phyloP scores from a whole-genome alignment of 352 stramenopile genomes.

The Stramenopiles sp. region DNA sequence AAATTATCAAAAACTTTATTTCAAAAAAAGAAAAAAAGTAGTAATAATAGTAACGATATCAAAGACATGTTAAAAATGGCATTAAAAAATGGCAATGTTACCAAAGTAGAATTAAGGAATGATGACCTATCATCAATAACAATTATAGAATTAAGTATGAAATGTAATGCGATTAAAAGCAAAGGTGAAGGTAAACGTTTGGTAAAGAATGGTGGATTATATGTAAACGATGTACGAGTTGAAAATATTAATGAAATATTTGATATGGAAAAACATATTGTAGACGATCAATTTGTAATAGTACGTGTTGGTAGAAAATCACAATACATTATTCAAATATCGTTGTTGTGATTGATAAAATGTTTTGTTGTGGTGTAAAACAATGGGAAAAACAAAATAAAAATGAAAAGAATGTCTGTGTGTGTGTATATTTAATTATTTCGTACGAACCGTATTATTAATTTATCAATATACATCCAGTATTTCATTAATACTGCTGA shows the following conservation, averaged over 20 bases:
- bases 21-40: slow-evolving; percentile 10
- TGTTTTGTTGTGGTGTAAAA: too few relatives aligned
- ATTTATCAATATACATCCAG: too few relatives aligned
- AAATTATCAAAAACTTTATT: slow-evolving; percentile 33
- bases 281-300: neutral
- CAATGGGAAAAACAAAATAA: too few relatives aligned
- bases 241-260: neutral
- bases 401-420: too few relatives aligned
- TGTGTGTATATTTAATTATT: too few relatives aligned
- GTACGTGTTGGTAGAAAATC: neutral
- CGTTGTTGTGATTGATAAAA: too few relatives aligned
- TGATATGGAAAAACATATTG: neutral
- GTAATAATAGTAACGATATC: neutral
- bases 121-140: slow-evolving; percentile 39
- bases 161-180: slow-evolving; percentile 56
- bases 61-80: slow-evolving; percentile 23
- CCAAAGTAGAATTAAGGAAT: slow-evolving; percentile 41
- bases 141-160: slow-evolving; percentile 71
- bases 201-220: slow-evolving; percentile 82
- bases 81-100: slow-evolving; percentile 33
- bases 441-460: too few relatives aligned
- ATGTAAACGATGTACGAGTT: slow-evolving; percentile 67
- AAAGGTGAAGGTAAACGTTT: slow-evolving; percentile 85
- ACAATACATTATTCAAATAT: neutral
- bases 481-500: too few relatives aligned